phyloP scores from a whole-genome alignment of 2,329 filamentous ascomycete species.

The Fusarium piperis region DNA sequence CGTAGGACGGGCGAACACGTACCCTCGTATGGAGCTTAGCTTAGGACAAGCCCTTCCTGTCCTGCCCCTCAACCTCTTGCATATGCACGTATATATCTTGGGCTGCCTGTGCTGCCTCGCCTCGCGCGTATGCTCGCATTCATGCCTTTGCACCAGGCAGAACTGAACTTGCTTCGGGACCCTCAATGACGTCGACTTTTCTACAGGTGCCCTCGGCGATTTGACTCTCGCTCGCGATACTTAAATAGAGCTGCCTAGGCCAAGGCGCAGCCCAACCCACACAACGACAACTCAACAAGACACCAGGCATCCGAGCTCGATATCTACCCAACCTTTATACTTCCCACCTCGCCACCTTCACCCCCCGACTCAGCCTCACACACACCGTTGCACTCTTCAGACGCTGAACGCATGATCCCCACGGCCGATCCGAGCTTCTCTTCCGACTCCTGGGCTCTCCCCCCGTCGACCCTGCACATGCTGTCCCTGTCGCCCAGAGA shows the following conservation, averaged over 20 bases:
- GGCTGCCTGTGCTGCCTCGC: neutral
- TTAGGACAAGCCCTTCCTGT: slow-evolving; percentile 1
- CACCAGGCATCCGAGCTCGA: neutral
- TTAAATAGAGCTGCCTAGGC: neutral
- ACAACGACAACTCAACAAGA: neutral
- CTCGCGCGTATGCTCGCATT: slow-evolving; percentile 13
- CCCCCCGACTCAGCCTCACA: neutral
- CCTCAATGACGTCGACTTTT: slow-evolving; percentile 35
- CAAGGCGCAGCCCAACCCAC: neutral
- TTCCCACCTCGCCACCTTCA: neutral
- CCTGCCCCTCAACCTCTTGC: slow-evolving; percentile 1
- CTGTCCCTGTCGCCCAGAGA: slow-evolving; percentile 37
- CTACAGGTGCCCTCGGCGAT: too few relatives aligned
- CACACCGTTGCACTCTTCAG: slow-evolving; percentile 18
- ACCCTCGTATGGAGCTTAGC: slow-evolving; percentile 7
- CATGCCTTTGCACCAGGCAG: slow-evolving; percentile 30
- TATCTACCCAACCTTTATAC: neutral
- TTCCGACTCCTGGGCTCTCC: slow-evolving; percentile 25
- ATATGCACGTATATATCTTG: slow-evolving; percentile 23
- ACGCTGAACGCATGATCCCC: slow-evolving; percentile 36
- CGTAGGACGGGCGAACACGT: slow-evolving; percentile 22
- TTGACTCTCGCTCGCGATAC: neutral
- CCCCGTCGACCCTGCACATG: slow-evolving; percentile 35
- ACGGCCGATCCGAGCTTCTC: slow-evolving; percentile 31
- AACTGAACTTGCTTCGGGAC: slow-evolving; percentile 20